Percentiles rank a stretch among this genome's conserved stretches.
These are phyloP conservation scores for Cryptosporidium canis DNA, from an alignment of 169 alveolate genomes.

Conservation along the genomic window DNA sequence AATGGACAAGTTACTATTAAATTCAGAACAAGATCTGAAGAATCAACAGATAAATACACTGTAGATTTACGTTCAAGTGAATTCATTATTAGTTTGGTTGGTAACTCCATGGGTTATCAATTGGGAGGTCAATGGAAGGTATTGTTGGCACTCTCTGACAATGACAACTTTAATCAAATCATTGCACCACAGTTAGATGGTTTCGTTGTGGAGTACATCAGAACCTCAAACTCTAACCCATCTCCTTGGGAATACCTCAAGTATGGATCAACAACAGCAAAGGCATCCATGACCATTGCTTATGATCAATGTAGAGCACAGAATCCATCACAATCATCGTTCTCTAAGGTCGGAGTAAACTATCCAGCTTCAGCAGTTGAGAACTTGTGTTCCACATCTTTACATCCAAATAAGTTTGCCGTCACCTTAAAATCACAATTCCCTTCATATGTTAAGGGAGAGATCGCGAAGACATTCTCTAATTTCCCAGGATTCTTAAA, in stretches of 20 bases:
- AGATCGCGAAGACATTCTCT: conserved; percentile 26
- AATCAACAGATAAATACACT: neutral
- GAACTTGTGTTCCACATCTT: conserved; percentile 21
- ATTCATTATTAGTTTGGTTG: neutral
- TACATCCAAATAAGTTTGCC: conserved; percentile 26
- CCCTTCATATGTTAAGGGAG: conserved; percentile 3
- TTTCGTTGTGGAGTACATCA: neutral
- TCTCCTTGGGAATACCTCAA: neutral
- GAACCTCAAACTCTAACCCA: neutral
- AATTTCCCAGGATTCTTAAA: conserved; percentile 56
- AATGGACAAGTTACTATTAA: neutral
- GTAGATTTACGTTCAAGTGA: neutral
- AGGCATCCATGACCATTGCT: neutral
- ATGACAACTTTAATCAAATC: conserved; percentile 31
- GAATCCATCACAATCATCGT: neutral
- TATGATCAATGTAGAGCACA: neutral
- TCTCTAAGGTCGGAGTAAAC: neutral
- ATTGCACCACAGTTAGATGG: conserved; percentile 3
- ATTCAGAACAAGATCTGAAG: neutral
- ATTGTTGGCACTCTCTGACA: neutral
- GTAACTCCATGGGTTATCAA: conserved; percentile 6
- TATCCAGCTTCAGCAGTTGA: conserved; percentile 33
- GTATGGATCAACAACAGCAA: conserved; percentile 10
- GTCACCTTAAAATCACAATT: neutral
- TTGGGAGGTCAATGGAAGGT: conserved; percentile 9